Conservation (phyloP, 768 basidiomycete species). For the Naganishia onofrii region DNA sequence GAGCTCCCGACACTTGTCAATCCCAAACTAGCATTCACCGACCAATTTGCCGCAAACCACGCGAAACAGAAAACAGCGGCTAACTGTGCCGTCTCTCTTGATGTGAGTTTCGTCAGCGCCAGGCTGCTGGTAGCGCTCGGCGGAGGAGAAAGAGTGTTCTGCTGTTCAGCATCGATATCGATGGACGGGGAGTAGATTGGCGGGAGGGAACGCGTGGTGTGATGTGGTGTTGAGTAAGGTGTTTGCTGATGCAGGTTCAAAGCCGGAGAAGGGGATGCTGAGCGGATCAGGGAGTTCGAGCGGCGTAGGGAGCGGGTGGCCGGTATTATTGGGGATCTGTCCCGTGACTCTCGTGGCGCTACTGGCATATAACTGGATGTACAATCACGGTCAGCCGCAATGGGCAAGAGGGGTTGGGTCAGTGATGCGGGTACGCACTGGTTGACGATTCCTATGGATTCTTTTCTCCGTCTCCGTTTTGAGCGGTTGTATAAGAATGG, state of each 20-base stretch:
- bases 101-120: slow-evolving; percentile 55
- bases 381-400: slow-evolving; percentile 18
- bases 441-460: slow-evolving; percentile 32
- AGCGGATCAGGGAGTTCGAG: slow-evolving; percentile 31
- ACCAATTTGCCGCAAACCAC: slow-evolving; percentile 93
- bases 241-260: slow-evolving; percentile 22
- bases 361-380: slow-evolving; percentile 21
- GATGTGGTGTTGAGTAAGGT: not conserved
- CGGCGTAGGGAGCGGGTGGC: slow-evolving; percentile 2
- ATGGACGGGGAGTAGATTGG: not conserved
- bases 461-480: slow-evolving; percentile 49
- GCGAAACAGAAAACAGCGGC: slow-evolving; percentile 78
- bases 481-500: slow-evolving; percentile 56
- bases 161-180: not conserved
- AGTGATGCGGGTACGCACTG: not conserved
- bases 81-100: slow-evolving; percentile 69
- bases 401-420: not conserved
- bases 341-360: slow-evolving; percentile 8
- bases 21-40: slow-evolving; percentile 74
- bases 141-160: not conserved
- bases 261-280: slow-evolving; percentile 32
- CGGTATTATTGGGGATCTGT: slow-evolving; percentile 16
- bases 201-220: not conserved
- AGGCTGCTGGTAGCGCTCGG: not conserved
- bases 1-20: slow-evolving; percentile 93